Evolutionary conservation across 225 moss, liverwort and hornwort species (phyloP), one percentile per base, ranked within the genome.

Genomic region (Straminergon stramineum): DNA sequence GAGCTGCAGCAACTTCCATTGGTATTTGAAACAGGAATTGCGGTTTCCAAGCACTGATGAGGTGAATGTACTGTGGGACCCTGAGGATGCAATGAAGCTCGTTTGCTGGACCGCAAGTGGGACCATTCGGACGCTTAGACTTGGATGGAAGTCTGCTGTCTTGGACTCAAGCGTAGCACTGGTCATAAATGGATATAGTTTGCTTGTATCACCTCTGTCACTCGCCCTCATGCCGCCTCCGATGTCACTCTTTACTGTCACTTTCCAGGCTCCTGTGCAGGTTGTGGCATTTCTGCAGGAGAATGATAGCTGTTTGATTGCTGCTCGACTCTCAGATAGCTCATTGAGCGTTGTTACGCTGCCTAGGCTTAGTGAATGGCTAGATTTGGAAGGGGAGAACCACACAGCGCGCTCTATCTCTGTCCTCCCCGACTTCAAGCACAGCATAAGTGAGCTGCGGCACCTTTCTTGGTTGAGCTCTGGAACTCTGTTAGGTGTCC

Each of bases 11-110:
- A 99, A 99, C 77, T 99, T 94, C 88, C 95, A 97, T 81, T 99
- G 99, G 99, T 99, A 99, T 90, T 88, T 97, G 90, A 99, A 99
- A 48, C 95, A 96, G 90, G 99, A 99, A 89, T 88, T 97, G 85
- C 95, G 95, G 51, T 96, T 93, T 90, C 88, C 91, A 61, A 90
- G 93, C 51, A 90, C 92, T 76, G 97, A 96, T 51, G 91, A 97
- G 89, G 92, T 97, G 81, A 94, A 95, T 79, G 85, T 99, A 45
- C 87, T 96, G 21, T 94, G 99, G 99, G 97, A 99, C 81, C 95
- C 96, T 63, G 99, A 99, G 88, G 97, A 96, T 87, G 91, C 97
- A 28, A 92, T 95, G 91, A 95, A 91, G 61, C 90, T 99, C 20
- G 90, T 95, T 37, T 96, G 95, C 86, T 99, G 96, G 97, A 97